These are phyloP conservation scores for Thecaphora thlaspeos DNA, from an alignment of 1,284 basidiomycete species.

Conservation along the genomic window DNA sequence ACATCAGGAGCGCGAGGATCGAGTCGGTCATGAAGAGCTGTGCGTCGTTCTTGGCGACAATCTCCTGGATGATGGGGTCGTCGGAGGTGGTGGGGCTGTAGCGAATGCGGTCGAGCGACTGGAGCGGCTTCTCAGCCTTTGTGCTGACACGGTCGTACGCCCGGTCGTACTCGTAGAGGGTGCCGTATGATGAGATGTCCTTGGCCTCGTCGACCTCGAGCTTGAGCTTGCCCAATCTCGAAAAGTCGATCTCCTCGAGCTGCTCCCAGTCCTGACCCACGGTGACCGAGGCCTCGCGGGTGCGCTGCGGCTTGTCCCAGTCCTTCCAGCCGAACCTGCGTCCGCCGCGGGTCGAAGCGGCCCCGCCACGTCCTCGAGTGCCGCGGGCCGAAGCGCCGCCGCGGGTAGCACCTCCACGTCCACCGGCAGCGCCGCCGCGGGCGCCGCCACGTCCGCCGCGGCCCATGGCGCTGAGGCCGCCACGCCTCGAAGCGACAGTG, in stretches of 20 bases:
- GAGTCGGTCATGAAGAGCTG: conserved; percentile 93
- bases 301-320: conserved; percentile 87
- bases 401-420: conserved; percentile 33
- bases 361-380: conserved; percentile 59
- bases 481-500: conserved; percentile 35
- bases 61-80: conserved; percentile 67
- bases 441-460: conserved; percentile 53
- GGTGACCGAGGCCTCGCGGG: conserved; percentile 88
- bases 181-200: conserved; percentile 73
- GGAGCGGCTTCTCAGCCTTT: conserved; percentile 83
- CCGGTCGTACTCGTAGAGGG: conserved; percentile 90
- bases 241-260: conserved; percentile 96
- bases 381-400: conserved; percentile 30
- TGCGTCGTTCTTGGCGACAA: conserved; percentile 63
- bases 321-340: conserved; percentile 82
- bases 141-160: conserved; percentile 87
- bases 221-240: conserved; percentile 83
- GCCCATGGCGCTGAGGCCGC: conserved; percentile 60
- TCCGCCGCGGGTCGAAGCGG: conserved; percentile 36
- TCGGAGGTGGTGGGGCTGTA: conserved; percentile 98
- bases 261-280: conserved; percentile 89
- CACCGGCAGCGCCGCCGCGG: conserved; percentile 41
- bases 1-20: conserved; percentile 95
- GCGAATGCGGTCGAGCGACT: conserved; percentile 89
- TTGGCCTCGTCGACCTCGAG: conserved; percentile 69